These are phyloP conservation scores for Candida multigemmis DNA, from an alignment of 805 yeast species.

Conservation along the genomic window DNA sequence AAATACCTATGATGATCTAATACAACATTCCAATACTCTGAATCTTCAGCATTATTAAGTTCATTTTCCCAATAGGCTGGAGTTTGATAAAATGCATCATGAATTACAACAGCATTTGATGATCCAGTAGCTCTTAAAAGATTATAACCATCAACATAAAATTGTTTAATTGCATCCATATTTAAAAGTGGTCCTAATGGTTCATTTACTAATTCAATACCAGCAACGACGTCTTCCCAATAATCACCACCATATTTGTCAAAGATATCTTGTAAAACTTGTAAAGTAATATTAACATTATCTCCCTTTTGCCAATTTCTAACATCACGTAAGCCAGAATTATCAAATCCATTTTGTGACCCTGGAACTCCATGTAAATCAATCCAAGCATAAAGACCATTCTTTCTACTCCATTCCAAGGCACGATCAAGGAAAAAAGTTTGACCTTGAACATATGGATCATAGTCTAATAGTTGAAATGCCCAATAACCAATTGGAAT, in stretches of 20 bases:
- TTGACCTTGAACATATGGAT: conserved; percentile 87
- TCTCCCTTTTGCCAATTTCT: conserved; percentile 46
- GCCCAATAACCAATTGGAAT: conserved; percentile 98
- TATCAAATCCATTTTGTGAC: conserved; percentile 93
- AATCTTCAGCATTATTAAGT: conserved; percentile 19
- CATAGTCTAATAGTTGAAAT: conserved; percentile 47
- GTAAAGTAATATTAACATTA: conserved; percentile 45
- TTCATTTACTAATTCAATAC: conserved; percentile 82
- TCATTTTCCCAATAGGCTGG: conserved; percentile 55
- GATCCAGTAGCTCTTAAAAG: conserved; percentile 49
- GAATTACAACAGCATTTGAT: conserved; percentile 53
- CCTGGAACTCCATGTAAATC: conserved; percentile 97
- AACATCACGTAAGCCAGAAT: conserved; percentile 74
- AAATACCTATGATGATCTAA: conserved; percentile 90
- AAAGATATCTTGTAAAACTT: conserved; percentile 46
- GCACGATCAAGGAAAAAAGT: conserved; percentile 65
- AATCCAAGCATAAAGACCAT: conserved; percentile 72
- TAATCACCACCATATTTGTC: conserved; percentile 54
- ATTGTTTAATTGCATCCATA: conserved; percentile 48
- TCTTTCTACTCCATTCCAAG: conserved; percentile 58
- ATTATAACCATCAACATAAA: conserved; percentile 54
- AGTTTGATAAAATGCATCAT: conserved; percentile 74
- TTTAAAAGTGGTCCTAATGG: conserved; percentile 72
- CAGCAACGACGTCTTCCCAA: conserved; percentile 66
- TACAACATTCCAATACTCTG: conserved; percentile 52